These are phyloP conservation scores for Dactylorhiza incarnata DNA, from an alignment of 106 monocot species.

Conservation along the genomic window DNA sequence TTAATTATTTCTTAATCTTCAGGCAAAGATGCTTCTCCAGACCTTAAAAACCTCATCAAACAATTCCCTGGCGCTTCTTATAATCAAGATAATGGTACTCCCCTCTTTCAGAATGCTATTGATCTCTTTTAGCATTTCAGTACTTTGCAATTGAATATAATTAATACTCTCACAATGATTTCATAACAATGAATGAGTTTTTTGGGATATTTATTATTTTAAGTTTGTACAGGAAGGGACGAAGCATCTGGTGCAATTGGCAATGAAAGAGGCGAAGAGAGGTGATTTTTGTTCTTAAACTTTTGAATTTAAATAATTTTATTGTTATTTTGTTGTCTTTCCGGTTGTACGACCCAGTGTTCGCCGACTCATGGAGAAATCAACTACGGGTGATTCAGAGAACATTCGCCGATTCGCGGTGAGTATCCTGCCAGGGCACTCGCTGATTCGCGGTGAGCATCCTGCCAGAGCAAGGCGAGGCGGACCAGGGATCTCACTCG, in stretches of 20 bases:
- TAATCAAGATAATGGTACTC: constrained; percentile 34
- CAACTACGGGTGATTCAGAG: no score
- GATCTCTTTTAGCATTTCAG: not conserved
- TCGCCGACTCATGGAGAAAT: no score
- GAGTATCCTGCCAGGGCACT: no score
- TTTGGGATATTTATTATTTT: not conserved
- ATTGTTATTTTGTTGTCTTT: not conserved
- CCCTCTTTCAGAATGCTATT: not conserved
- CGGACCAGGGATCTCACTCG: no score
- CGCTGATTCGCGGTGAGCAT: no score
- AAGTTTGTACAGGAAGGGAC: constrained; percentile 9
- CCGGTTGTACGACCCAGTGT: no score
- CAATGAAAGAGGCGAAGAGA: constrained; percentile 18
- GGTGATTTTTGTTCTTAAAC: constrained; percentile 13
- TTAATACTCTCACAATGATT: not conserved
- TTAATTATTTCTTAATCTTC: constrained; percentile 6
- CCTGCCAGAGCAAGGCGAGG: no score
- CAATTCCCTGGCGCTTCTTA: constrained; percentile 67
- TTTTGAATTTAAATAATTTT: not conserved
- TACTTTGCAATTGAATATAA: not conserved
- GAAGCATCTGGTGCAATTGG: constrained; percentile 11
- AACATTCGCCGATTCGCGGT: no score
- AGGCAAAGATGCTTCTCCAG: constrained; percentile 69
- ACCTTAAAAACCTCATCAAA: constrained; percentile 80
- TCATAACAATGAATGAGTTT: not conserved